Evolutionary conservation across 2,329 filamentous ascomycete genomes (phyloP).

Genomic region (Pseudogymnoascus sp.): DNA sequence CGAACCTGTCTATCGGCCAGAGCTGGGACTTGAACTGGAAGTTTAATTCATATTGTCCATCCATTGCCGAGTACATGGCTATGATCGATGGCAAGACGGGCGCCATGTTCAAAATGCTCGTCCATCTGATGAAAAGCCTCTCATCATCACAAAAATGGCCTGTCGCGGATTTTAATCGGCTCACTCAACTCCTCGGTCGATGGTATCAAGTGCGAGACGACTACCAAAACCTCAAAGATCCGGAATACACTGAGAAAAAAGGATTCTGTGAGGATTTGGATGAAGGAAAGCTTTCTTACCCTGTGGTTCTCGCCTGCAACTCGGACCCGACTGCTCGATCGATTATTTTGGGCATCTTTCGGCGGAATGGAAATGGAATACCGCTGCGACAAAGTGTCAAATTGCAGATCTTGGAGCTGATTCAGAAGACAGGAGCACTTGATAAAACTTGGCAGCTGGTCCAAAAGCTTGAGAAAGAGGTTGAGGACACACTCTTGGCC

Average conservation of each 20-base stretch:
- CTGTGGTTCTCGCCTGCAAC: background rate
- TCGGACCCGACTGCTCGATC: background rate
- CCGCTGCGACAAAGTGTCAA: background rate
- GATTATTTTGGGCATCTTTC: background rate
- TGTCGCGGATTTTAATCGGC: background rate
- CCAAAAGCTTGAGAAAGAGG: background rate
- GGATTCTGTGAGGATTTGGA: conserved; percentile 12
- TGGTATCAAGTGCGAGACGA: background rate
- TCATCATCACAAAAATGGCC: background rate
- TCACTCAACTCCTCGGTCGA: background rate
- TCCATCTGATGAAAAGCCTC: background rate
- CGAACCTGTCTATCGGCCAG: background rate
- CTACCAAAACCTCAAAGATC: background rate
- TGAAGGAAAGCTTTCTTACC: conserved; percentile 12
- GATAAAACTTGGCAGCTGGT: background rate
- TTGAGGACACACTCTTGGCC: background rate
- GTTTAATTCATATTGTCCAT: background rate
- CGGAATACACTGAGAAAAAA: conserved; percentile 8
- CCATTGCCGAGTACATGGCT: background rate
- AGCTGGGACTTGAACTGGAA: background rate
- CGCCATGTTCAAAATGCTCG: background rate
- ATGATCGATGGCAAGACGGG: background rate
- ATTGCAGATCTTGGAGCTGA: background rate
- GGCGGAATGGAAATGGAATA: background rate
- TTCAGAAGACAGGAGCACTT: background rate